These are phyloP conservation scores for Brassica cretica DNA, from an alignment of 345 rosid species.

Conservation along the genomic window DNA sequence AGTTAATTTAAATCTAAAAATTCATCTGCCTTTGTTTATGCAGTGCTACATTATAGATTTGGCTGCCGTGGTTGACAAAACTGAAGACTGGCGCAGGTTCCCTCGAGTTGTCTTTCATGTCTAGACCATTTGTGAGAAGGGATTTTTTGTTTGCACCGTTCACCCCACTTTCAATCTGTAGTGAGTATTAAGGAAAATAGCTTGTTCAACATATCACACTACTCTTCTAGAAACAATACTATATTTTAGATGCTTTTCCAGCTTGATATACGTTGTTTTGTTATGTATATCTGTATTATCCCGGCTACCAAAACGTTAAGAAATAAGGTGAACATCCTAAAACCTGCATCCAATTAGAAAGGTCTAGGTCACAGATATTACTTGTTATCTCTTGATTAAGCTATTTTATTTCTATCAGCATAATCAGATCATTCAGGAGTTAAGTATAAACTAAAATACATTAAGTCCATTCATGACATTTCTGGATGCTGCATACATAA, in stretches of 20 bases:
- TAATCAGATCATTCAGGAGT: too few relatives aligned
- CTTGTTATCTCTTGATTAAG: too few relatives aligned
- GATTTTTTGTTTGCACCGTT: background rate
- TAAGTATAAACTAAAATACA: too few relatives aligned
- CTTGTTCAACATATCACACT: background rate
- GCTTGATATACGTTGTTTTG: background rate
- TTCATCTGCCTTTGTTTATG: constrained; percentile 42
- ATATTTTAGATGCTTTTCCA: background rate
- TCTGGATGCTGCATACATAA: constrained; percentile 1
- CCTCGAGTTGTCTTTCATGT: background rate
- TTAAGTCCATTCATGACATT: background rate
- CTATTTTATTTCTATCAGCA: too few relatives aligned
- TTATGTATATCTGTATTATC: background rate
- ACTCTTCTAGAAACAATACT: background rate
- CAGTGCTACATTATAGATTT: constrained; percentile 50
- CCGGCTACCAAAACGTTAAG: background rate
- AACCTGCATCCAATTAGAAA: background rate
- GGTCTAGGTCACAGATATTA: background rate
- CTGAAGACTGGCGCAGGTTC: constrained; percentile 54
- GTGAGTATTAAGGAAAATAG: background rate
- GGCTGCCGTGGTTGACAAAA: constrained; percentile 63
- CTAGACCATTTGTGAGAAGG: constrained; percentile 2
- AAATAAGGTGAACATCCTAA: background rate
- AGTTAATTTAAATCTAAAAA: constrained; percentile 24
- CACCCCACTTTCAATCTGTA: constrained; percentile 2